Conservation (phyloP, 2,329 filamentous ascomycete species). For the Colletotrichum lupini region DNA sequence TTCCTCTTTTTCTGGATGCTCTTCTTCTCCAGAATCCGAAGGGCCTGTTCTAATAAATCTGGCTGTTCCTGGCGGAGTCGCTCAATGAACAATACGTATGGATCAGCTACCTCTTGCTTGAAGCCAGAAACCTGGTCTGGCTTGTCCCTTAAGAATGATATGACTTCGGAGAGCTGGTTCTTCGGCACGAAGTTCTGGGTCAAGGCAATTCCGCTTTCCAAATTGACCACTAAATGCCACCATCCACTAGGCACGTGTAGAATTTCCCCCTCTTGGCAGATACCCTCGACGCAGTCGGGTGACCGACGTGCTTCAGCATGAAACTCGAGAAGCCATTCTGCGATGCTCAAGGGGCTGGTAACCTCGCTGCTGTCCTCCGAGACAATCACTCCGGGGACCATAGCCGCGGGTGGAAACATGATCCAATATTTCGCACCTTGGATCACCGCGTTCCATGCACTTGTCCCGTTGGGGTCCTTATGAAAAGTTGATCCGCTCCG, state of each 20-base stretch:
- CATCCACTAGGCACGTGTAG: constrained; percentile 93
- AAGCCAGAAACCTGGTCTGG: constrained; percentile 91
- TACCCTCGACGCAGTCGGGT: constrained; percentile 84
- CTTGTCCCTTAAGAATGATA: constrained; percentile 85
- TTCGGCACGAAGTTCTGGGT: constrained; percentile 95
- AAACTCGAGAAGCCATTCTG: constrained; percentile 95
- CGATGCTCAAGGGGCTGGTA: constrained; percentile 91
- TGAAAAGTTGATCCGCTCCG: constrained; percentile 95
- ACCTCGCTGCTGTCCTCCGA: constrained; percentile 92
- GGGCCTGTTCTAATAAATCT: constrained; percentile 72
- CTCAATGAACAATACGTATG: constrained; percentile 79
- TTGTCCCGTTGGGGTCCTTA: constrained; percentile 80
- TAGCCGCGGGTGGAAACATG: constrained; percentile 86
- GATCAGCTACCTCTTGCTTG: constrained; percentile 74
- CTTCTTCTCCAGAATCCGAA: constrained; percentile 73
- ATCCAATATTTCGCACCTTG: constrained; percentile 97
- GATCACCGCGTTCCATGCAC: constrained; percentile 94
- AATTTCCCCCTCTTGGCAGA: constrained; percentile 87
- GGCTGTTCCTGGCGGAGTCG: constrained; percentile 73
- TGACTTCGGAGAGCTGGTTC: constrained; percentile 76
- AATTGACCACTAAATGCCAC: constrained; percentile 96
- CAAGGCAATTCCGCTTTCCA: constrained; percentile 85
- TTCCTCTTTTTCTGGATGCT: constrained; percentile 78
- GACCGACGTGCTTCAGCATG: constrained; percentile 83
- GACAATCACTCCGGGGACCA: constrained; percentile 90